These are phyloP conservation scores for Knufia fluminis DNA, from an alignment of 2,329 filamentous ascomycete species.

Conservation along the genomic window DNA sequence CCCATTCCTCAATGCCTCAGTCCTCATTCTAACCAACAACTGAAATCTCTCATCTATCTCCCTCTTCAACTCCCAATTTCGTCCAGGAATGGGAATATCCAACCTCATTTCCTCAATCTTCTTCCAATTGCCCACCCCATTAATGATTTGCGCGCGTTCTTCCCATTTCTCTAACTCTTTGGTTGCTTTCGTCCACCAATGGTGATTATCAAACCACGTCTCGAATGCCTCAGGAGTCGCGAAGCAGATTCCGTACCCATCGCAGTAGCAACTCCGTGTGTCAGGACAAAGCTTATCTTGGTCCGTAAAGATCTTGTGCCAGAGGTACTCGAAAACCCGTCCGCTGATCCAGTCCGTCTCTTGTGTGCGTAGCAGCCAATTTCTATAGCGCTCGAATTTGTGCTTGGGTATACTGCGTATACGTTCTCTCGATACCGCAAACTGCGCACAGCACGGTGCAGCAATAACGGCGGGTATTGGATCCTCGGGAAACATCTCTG, in stretches of 20 bases:
- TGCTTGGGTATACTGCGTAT: slow-evolving; percentile 45
- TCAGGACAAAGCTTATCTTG: slow-evolving; percentile 35
- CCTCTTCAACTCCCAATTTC: slow-evolving; percentile 34
- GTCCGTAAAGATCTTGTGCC: slow-evolving; percentile 54
- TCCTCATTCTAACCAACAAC: slow-evolving; percentile 34
- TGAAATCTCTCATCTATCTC: slow-evolving; percentile 37
- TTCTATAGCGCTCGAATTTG: slow-evolving; percentile 48
- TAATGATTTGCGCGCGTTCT: slow-evolving; percentile 29
- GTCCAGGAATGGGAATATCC: slow-evolving; percentile 21
- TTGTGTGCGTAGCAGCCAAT: slow-evolving; percentile 52
- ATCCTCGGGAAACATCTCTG: slow-evolving; percentile 38
- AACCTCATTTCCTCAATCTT: slow-evolving; percentile 17
- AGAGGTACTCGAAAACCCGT: slow-evolving; percentile 55
- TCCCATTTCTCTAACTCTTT: slow-evolving; percentile 35
- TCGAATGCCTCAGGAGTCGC: slow-evolving; percentile 41
- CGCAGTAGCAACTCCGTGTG: slow-evolving; percentile 53
- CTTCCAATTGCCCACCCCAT: slow-evolving; percentile 12
- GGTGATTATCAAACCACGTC: slow-evolving; percentile 40
- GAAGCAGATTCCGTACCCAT: slow-evolving; percentile 56
- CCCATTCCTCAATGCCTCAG: slow-evolving; percentile 42
- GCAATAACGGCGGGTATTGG: slow-evolving; percentile 42
- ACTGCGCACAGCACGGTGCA: slow-evolving; percentile 57
- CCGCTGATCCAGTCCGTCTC: slow-evolving; percentile 49
- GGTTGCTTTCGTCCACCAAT: slow-evolving; percentile 33
- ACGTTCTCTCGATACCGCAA: slow-evolving; percentile 50